Conservation (phyloP, 345 rosid species). For the Ceriops zippeliana region DNA sequence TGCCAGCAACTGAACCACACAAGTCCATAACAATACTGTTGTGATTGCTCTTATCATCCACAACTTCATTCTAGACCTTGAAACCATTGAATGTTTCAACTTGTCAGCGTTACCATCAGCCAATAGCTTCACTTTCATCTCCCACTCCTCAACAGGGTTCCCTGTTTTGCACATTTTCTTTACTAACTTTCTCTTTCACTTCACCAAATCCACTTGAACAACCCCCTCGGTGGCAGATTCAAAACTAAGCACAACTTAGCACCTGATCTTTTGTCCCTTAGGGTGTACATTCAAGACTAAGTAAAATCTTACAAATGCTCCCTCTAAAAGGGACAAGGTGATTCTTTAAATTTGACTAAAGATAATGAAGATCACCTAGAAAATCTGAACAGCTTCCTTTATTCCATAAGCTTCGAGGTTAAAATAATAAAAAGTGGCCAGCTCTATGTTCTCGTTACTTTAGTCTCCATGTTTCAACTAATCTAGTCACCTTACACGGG, state of each 20-base stretch:
- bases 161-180: conserved; percentile 44
- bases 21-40: conserved; percentile 62
- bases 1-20: conserved; percentile 70
- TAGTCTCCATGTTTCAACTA: conserved; percentile 6
- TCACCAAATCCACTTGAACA: conserved; percentile 20
- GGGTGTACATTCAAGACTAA: conserved; percentile 3
- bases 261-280: conserved; percentile 16
- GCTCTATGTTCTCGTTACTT: conserved; percentile 19
- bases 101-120: conserved; percentile 56
- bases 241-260: conserved; percentile 3
- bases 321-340: conserved; percentile 23
- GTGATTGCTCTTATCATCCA: conserved; percentile 78
- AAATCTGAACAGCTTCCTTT: conserved; percentile 25
- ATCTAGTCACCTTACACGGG: conserved; percentile 6
- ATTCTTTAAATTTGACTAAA: conserved; percentile 19
- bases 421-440: conserved; percentile 21
- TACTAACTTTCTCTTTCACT: conserved; percentile 20
- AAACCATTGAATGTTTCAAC: conserved; percentile 45
- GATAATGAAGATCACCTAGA: conserved; percentile 22
- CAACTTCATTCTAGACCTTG: conserved; percentile 61
- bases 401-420: conserved; percentile 17
- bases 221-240: conserved; percentile 1
- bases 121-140: conserved; percentile 54
- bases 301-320: conserved; percentile 4
- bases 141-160: conserved; percentile 38